A percentile compares a stretch with the other conserved stretches of the same genome.
Conservation (phyloP, 306 rosid species). For the Rubus idaeus region DNA sequence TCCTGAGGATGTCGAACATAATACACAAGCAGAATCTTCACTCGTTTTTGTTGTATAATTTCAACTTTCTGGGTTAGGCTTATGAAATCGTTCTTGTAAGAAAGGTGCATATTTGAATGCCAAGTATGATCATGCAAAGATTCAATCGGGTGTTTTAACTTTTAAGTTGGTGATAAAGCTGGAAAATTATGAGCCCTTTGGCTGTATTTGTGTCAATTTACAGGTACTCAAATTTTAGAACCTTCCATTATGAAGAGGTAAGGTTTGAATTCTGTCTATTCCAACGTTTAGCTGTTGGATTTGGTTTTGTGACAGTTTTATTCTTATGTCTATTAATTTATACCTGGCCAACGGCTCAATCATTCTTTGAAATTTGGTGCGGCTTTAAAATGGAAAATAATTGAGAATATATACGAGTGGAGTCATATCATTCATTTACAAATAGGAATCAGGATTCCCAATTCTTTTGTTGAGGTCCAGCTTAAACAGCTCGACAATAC, state of each 20-base stretch:
- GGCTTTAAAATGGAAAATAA: neutral
- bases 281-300: neutral
- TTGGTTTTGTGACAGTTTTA: neutral
- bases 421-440: neutral
- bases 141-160: neutral
- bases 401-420: neutral
- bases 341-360: neutral
- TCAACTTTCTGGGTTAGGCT: neutral
- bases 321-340: neutral
- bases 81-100: neutral
- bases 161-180: neutral
- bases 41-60: neutral
- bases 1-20: neutral
- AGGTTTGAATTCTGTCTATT: neutral
- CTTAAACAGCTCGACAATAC: slow-evolving; percentile 36
- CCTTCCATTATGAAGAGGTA: neutral
- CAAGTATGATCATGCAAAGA: neutral
- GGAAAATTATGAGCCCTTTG: neutral
- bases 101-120: neutral
- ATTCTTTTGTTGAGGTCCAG: slow-evolving; percentile 29
- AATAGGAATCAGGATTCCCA: neutral
- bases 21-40: neutral
- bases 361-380: neutral
- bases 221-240: neutral
- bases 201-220: neutral